A percentile compares a stretch with the other conserved stretches of the same genome.
These are phyloP conservation scores for Colletotrichum sp. DNA, from an alignment of 2,329 filamentous ascomycete genomes.

Conservation along the genomic window DNA sequence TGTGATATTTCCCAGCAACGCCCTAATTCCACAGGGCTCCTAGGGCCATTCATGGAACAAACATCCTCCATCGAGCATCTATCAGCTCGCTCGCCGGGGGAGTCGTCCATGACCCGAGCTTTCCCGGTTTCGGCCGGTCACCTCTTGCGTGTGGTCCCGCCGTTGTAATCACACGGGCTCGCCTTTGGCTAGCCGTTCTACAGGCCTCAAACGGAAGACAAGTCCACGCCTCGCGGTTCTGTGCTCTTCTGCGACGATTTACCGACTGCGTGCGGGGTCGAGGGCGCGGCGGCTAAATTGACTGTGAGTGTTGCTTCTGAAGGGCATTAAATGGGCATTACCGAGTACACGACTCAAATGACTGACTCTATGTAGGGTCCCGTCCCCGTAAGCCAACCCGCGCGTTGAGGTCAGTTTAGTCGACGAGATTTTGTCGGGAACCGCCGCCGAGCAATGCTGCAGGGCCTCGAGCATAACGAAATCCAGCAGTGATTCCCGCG, in stretches of 20 bases:
- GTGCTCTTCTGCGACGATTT: neutral
- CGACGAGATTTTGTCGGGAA: neutral
- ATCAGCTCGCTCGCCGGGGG: neutral
- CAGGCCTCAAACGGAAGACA: neutral
- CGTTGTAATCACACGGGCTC: neutral
- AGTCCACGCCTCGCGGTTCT: neutral
- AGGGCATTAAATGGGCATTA: neutral
- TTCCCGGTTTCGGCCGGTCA: neutral
- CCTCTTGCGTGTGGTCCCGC: neutral
- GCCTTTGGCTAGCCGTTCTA: neutral
- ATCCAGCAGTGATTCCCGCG: neutral
- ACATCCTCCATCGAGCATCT: neutral
- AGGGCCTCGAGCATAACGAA: neutral
- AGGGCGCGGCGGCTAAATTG: neutral
- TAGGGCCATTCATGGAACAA: neutral
- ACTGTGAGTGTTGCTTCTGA: neutral
- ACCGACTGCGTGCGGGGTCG: neutral
- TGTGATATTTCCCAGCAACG: too few species aligned
- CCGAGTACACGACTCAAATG: neutral
- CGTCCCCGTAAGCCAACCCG: neutral
- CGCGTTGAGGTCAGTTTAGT: neutral
- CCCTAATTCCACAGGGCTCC: too few species aligned
- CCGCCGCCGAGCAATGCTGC: neutral
- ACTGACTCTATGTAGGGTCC: neutral
- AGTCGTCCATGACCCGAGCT: neutral